Base-by-base conservation (phyloP, 2,329 filamentous ascomycete genomes). In the Colletotrichum sp. region DNA sequence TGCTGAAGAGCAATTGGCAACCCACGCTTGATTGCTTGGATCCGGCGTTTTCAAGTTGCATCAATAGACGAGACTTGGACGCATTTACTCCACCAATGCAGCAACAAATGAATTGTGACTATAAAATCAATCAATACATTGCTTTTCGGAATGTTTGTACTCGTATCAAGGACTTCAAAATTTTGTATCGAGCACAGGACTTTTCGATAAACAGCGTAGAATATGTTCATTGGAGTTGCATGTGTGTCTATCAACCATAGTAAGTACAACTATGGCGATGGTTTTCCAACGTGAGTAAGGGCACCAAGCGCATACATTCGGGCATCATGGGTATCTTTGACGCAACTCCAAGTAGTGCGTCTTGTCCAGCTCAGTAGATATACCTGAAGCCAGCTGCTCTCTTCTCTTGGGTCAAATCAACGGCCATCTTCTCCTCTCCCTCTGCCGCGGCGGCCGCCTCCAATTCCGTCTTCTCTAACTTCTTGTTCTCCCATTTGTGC, bases 401-500 rank as follows among this genome's bases (percentile, higher is more conserved):
- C 47, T 68, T 73, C 24, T 72, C 71, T 47, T 74, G 72, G 27
- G 58, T 74, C 24, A 66, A 6, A 21, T 59, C 36, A 9, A 66
- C 66, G 12, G 47, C 51, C 13, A 63, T 29, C n/a, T 66, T 74
- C 24, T 68, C 68, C 18, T 64, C 72, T 33, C 69, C 71, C 15
- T 77, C 76, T 1, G 63, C 68, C 47, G 77, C 76, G 4, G 76
- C 77, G 4, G 77, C 75, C 1, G 75, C 72, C 31, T 81, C 81
- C 6, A 74, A 76, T 74, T 85, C 83, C 6, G 86, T 86, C 74
- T 81, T 79, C 64, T 91, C 91, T 5, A 93, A 81, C 76, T 88
- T 88, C 78, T 82, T 85, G 75, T 94, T 94, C 82, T 93, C 89
- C 81, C 86, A 87, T 16, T 85, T 85, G 24, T 93, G 83, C 27